Evolutionary conservation across 2,329 filamentous ascomycete species (phyloP).

Genomic region (Verticillium nubilum): DNA sequence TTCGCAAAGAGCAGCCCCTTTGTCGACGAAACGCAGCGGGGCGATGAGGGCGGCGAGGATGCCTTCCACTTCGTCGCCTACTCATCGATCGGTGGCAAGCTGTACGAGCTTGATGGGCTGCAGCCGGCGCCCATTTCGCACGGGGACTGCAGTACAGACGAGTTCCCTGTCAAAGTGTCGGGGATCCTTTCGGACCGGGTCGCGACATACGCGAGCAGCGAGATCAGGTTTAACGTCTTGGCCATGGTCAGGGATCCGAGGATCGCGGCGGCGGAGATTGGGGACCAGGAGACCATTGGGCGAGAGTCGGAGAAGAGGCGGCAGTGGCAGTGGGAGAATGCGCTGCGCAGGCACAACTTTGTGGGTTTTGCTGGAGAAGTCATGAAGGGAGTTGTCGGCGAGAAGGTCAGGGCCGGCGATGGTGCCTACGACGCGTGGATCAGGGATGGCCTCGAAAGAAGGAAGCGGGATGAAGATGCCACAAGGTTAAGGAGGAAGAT

Average conservation of each 20-base stretch:
- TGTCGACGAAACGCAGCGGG: slow-evolving; percentile 78
- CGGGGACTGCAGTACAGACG: slow-evolving; percentile 62
- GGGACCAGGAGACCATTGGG: slow-evolving; percentile 72
- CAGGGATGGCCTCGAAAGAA: slow-evolving; percentile 57
- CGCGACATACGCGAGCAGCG: slow-evolving; percentile 73
- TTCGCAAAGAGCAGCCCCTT: slow-evolving; percentile 89
- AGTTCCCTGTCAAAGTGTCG: slow-evolving; percentile 77
- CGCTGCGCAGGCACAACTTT: slow-evolving; percentile 87
- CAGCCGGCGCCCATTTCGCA: slow-evolving; percentile 91
- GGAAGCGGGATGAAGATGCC: slow-evolving; percentile 22
- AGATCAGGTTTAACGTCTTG: slow-evolving; percentile 94
- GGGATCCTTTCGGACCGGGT: slow-evolving; percentile 82
- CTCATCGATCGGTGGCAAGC: slow-evolving; percentile 67
- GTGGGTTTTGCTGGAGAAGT: slow-evolving; percentile 91
- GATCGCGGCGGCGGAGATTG: slow-evolving; percentile 70
- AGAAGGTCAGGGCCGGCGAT: slow-evolving; percentile 61
- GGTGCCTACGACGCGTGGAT: slow-evolving; percentile 70
- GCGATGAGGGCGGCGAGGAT: slow-evolving; percentile 69
- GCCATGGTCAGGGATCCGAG: slow-evolving; percentile 86
- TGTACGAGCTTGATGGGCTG: slow-evolving; percentile 94
- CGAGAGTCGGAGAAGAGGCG: slow-evolving; percentile 78
- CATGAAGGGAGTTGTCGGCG: slow-evolving; percentile 74
- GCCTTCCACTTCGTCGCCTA: slow-evolving; percentile 98
- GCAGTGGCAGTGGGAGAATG: slow-evolving; percentile 94
- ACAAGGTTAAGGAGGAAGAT: slow-evolving; percentile 11